Evolutionary conservation across 2,329 filamentous ascomycete genomes (phyloP), one percentile per base, ranked within the genome.

Genomic region (Penicillium sp.): DNA sequence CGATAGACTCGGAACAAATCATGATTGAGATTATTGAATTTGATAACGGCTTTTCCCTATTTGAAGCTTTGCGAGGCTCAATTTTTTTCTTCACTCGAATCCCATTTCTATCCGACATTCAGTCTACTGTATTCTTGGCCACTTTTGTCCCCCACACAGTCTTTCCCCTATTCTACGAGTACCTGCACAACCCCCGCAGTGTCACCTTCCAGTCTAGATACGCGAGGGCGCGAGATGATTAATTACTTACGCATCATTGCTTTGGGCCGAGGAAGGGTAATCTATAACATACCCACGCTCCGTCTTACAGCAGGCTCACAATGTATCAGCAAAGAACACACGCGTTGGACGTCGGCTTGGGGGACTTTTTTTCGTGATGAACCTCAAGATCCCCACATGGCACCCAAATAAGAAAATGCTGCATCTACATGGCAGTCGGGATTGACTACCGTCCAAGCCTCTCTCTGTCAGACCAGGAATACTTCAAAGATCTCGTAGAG

Each of bases 401-500:
- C 30, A 52, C 33, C 1, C 3, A 42, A 42, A 19, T 19, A 40
- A 7, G 10, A 19, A 42, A 6, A 19, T 22, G 80, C 87, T 51
- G n/a, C 16, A n/a, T 51, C 65, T 80, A 85, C 48, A 80, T 82
- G 61, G 79, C 76, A 60, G 75, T 78, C 14, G 80, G 82, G 74
- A 52, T 74, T 10, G 83, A 83, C 22, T 86, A 84, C 70, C 78
- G 80, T 19, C 75, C 76, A 53, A 80, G 81, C 37, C 81, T 80
- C 4, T 86, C 86, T 52, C 65, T 73, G 22, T 82, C 76, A 59
- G 82, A 85, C 59, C 77, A 78, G 64, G 84, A 86, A 65, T 87
- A 87, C 71, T 87, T 87, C 72, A 74, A 76, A 51, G 85, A 87
- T 64, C 83, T 87, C 11, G 84, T 84, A 53, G 82, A 80, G 71